Conservation (phyloP, 2,329 filamentous ascomycete genomes). For the Hymenoscyphus fraxineus region DNA sequence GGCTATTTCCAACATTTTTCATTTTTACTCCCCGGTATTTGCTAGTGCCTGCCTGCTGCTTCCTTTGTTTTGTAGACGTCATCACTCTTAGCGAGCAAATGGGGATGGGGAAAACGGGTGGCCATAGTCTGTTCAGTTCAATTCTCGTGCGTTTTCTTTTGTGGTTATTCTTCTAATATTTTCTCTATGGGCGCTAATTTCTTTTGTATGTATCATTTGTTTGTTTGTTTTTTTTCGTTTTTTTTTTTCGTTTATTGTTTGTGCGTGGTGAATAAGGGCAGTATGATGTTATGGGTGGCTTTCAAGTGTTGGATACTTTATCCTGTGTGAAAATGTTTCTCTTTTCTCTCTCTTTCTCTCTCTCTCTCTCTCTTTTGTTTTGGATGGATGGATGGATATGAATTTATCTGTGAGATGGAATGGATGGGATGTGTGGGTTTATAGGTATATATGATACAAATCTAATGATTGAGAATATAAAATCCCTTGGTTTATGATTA, state of each 20-base stretch:
- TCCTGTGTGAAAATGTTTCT: not conserved
- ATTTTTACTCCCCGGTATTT: too few species aligned
- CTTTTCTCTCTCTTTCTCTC: too few species aligned
- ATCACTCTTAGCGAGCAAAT: constrained; percentile 5
- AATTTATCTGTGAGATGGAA: constrained; percentile 3
- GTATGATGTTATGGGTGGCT: not conserved
- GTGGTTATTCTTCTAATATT: not conserved
- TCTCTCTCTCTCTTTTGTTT: too few species aligned
- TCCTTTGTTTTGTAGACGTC: not conserved
- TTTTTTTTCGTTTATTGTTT: not conserved
- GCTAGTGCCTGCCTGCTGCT: too few species aligned
- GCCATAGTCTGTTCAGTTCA: not conserved
- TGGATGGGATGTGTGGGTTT: not conserved
- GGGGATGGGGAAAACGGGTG: constrained; percentile 1
- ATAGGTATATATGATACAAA: not conserved
- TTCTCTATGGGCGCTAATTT: not conserved
- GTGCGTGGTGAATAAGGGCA: not conserved
- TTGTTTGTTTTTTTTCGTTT: too few species aligned
- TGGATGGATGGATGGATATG: not conserved
- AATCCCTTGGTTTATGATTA: not conserved
- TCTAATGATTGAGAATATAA: not conserved
- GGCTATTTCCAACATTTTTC: not conserved
- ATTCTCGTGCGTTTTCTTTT: not conserved
- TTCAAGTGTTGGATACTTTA: not conserved
- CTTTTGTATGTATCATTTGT: not conserved